These are phyloP conservation scores for Albizia julibrissin DNA, from an alignment of 306 rosid species.

Conservation along the genomic window DNA sequence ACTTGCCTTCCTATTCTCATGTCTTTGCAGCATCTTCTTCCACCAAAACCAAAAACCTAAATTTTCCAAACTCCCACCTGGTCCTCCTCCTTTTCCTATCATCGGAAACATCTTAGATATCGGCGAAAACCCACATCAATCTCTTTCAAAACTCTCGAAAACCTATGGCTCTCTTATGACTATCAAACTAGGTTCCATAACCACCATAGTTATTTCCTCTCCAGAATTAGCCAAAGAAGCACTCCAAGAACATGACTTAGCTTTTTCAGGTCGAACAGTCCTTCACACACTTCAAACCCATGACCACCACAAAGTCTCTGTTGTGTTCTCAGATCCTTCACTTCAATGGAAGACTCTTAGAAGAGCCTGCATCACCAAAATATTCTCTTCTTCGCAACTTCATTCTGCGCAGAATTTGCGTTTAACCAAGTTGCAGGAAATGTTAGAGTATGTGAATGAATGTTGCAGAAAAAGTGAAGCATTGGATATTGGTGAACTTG, in stretches of 20 bases:
- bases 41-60: not conserved
- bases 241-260: not conserved
- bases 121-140: not conserved
- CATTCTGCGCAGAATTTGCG: not conserved
- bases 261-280: not conserved
- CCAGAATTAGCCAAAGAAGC: not conserved
- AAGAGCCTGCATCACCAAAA: not conserved
- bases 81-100: not conserved
- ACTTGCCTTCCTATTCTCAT: not conserved
- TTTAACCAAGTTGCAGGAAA: not conserved
- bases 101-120: not conserved
- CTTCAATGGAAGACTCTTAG: not conserved
- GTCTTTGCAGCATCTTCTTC: not conserved
- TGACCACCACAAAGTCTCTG: not conserved
- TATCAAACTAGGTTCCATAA: not conserved
- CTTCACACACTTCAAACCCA: not conserved
- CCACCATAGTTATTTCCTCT: not conserved
- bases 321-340: not conserved
- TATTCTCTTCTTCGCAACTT: not conserved
- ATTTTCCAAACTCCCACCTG: not conserved
- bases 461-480: not conserved
- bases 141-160: not conserved
- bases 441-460: not conserved
- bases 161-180: not conserved
- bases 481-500: not conserved